phyloP scores from a whole-genome alignment of 345 rosid species.

The Nephelium lappaceum region DNA sequence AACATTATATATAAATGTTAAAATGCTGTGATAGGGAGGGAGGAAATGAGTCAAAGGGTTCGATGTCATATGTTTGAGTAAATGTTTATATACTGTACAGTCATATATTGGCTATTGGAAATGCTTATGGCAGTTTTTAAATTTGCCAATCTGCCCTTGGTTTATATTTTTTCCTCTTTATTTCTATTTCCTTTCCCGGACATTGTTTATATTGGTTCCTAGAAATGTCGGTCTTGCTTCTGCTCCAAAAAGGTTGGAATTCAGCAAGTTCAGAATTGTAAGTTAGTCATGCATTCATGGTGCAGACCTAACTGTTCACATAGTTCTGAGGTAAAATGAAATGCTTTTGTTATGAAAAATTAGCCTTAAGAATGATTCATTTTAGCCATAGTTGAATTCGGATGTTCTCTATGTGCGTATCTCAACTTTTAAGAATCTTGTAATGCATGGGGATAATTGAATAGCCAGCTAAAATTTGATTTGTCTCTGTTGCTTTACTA shows the following conservation, averaged over 20 bases:
- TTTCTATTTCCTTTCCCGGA: no score
- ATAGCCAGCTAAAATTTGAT: no score
- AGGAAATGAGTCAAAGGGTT: constrained; percentile 21
- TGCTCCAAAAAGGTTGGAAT: background rate
- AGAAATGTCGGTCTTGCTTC: background rate
- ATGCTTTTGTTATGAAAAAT: background rate
- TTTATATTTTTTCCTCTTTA: background rate
- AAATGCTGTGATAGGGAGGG: constrained; percentile 22
- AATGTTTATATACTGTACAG: constrained; percentile 59
- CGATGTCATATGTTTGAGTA: constrained; percentile 28
- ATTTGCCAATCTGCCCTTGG: constrained; percentile 28
- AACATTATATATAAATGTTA: constrained; percentile 15
- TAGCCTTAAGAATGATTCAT: background rate
- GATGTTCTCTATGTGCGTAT: no score
- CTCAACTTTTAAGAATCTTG: no score
- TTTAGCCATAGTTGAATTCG: background rate
- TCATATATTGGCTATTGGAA: constrained; percentile 47
- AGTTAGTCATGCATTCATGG: no score
- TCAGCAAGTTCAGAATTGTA: background rate
- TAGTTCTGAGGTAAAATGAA: background rate
- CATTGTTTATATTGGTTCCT: background rate
- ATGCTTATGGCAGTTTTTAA: constrained; percentile 51
- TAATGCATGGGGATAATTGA: no score
- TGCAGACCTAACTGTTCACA: no score
- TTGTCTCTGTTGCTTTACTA: no score